These are phyloP conservation scores for Exophiala sp. DNA, from an alignment of 2,329 filamentous ascomycete species.

Conservation along the genomic window DNA sequence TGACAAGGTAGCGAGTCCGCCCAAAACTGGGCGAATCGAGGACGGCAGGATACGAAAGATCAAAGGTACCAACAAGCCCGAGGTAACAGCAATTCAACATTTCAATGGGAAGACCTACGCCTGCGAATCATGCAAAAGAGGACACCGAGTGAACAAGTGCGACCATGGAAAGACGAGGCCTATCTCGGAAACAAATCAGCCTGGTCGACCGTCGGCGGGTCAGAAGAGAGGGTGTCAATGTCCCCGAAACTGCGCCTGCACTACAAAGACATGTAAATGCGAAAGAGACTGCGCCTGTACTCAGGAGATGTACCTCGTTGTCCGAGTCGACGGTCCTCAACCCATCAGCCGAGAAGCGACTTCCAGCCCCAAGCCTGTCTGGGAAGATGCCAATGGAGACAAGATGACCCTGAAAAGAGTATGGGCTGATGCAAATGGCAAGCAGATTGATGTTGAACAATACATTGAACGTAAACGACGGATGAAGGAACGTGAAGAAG, in stretches of 20 bases:
- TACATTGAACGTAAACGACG: slow-evolving; percentile 18
- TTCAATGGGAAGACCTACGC: slow-evolving; percentile 28
- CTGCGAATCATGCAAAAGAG: slow-evolving; percentile 27
- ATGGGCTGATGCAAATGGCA: slow-evolving; percentile 26
- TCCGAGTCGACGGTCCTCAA: slow-evolving; percentile 17
- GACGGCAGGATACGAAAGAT: slow-evolving; percentile 22
- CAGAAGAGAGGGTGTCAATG: slow-evolving; percentile 27
- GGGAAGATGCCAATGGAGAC: slow-evolving; percentile 25
- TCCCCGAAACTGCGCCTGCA: slow-evolving; percentile 26
- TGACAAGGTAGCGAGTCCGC: slow-evolving; percentile 16
- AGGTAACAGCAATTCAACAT: slow-evolving; percentile 21
- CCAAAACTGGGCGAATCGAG: slow-evolving; percentile 18
- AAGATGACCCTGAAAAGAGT: slow-evolving; percentile 25
- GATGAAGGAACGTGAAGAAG: slow-evolving; percentile 22
- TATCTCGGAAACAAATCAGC: slow-evolving; percentile 25
- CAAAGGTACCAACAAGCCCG: slow-evolving; percentile 9
- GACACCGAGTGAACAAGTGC: slow-evolving; percentile 28
- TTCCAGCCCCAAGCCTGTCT: slow-evolving; percentile 22
- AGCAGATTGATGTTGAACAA: slow-evolving; percentile 22
- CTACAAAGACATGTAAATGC: slow-evolving; percentile 28
- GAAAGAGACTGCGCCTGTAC: slow-evolving; percentile 24
- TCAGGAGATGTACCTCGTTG: slow-evolving; percentile 25
- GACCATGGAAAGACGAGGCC: slow-evolving; percentile 26
- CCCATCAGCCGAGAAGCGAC: slow-evolving; percentile 17
- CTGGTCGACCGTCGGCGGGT: slow-evolving; percentile 26